Evolutionary conservation across 1,284 basidiomycete species (phyloP).

Genomic region (Sphaerobolus stellatus): DNA sequence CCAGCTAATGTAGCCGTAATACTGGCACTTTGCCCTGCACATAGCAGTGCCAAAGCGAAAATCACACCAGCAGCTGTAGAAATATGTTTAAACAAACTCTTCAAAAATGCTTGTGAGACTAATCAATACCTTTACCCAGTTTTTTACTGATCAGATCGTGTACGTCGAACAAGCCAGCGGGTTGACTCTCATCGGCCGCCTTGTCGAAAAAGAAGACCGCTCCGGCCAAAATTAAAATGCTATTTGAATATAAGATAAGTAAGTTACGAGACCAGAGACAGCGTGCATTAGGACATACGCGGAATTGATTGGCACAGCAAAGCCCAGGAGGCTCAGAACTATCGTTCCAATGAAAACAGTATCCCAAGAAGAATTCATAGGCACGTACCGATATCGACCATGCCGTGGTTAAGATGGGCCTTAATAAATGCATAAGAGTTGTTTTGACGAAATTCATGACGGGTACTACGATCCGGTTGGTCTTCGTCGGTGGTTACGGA

Average conservation of each 20-base stretch:
- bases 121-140: conserved; percentile 63
- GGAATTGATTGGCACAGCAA: conserved; percentile 87
- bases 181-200: conserved; percentile 21
- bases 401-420: conserved; percentile 77
- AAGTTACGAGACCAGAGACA: conserved; percentile 20
- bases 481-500: conserved; percentile 23
- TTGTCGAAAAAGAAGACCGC: conserved; percentile 73
- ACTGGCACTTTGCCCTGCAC: conserved; percentile 89
- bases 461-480: conserved; percentile 25
- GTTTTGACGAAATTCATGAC: conserved; percentile 60
- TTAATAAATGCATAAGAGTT: conserved; percentile 67
- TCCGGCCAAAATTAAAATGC: conserved; percentile 67
- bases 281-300: conserved; percentile 43
- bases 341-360: conserved; percentile 30
- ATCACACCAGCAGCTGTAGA: conserved; percentile 68
- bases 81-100: too few relatives aligned
- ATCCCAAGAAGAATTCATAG: not conserved
- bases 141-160: conserved; percentile 66
- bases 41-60: conserved; percentile 84
- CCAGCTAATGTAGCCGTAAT: conserved; percentile 93
- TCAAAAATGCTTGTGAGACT: too few relatives aligned
- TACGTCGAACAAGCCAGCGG: conserved; percentile 82
- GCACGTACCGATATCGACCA: conserved; percentile 62
- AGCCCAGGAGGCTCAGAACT: conserved; percentile 58
- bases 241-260: conserved; percentile 26